Evolutionary conservation across 768 basidiomycete species (phyloP).

Genomic region (Calvatia gigantea): DNA sequence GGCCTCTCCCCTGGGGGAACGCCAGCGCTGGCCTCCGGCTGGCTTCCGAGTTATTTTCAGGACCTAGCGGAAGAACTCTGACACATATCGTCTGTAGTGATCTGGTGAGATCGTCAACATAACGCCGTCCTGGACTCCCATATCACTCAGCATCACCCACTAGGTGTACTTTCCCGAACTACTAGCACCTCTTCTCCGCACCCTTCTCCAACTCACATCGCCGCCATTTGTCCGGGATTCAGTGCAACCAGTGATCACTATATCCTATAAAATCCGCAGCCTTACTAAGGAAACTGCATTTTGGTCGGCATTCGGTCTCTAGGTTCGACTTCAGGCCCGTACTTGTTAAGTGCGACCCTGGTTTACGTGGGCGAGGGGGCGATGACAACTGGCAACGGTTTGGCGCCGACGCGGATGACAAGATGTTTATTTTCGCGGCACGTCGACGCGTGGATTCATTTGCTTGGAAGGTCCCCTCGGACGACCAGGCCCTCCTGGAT

Average conservation of each 20-base stretch:
- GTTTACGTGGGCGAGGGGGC: constrained; percentile 9
- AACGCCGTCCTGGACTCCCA: neutral
- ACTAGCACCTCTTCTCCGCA: constrained; percentile 70
- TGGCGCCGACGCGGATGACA: constrained; percentile 38
- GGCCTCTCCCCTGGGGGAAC: constrained; percentile 73
- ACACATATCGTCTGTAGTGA: constrained; percentile 84
- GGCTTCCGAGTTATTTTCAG: constrained; percentile 30
- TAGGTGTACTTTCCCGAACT: constrained; percentile 88
- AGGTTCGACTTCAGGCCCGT: constrained; percentile 68
- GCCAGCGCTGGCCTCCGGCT: constrained; percentile 37
- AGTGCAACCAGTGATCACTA: constrained; percentile 40
- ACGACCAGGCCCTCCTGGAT: constrained; percentile 51
- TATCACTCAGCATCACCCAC: constrained; percentile 2
- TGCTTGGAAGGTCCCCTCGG: constrained; percentile 48
- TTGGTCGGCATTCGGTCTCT: constrained; percentile 78
- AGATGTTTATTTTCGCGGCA: constrained; percentile 61
- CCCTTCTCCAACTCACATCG: constrained; percentile 70
- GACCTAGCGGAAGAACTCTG: constrained; percentile 19
- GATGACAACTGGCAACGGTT: constrained; percentile 36
- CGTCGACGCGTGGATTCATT: constrained; percentile 54
- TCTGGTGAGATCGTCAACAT: constrained; percentile 49
- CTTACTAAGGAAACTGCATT: constrained; percentile 69
- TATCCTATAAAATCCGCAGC: constrained; percentile 78
- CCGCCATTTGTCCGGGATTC: constrained; percentile 31
- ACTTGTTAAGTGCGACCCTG: constrained; percentile 24